A percentile compares a stretch with the other conserved stretches of the same genome.
phyloP scores from a whole-genome alignment of 495 filamentous ascomycete species.

The Barbatosphaeria neglecta region DNA sequence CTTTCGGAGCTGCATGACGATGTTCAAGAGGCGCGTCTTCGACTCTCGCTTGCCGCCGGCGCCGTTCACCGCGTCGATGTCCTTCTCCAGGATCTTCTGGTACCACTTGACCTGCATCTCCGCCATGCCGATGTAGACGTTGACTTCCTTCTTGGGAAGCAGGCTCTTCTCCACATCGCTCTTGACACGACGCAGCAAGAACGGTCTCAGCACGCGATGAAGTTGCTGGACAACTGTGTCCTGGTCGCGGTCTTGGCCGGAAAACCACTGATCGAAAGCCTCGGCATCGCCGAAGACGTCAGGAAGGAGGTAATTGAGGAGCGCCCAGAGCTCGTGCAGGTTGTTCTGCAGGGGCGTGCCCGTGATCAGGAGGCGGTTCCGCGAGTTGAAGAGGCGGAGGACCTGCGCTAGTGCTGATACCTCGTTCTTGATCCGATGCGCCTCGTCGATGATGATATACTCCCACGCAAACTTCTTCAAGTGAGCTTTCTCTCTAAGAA shows the following conservation, averaged over 20 bases:
- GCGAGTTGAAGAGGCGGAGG: constrained; percentile 91
- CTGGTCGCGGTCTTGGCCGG: constrained; percentile 73
- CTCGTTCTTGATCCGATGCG: constrained; percentile 99
- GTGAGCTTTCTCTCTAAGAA: constrained; percentile 87
- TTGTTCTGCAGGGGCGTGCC: constrained; percentile 98
- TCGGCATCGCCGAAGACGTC: constrained; percentile 97
- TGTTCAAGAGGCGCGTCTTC: constrained; percentile 98
- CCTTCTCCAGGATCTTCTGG: constrained; percentile 96
- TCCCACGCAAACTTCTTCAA: constrained; percentile 99
- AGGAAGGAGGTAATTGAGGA: constrained; percentile 91
- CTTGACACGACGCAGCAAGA: constrained; percentile 93
- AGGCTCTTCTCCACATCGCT: constrained; percentile 98
- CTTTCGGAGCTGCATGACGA: constrained; percentile 99
- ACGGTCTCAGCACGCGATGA: constrained; percentile 85
- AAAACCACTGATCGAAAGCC: constrained; percentile 99
- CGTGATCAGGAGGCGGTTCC: constrained; percentile 91
- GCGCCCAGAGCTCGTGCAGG: constrained; percentile 96
- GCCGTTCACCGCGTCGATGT: constrained; percentile 98
- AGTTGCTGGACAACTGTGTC: constrained; percentile 96
- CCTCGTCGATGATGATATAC: constrained; percentile 99
- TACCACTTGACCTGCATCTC: constrained; percentile 99
- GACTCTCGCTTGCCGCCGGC: constrained; percentile 93
- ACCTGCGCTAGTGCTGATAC: constrained; percentile 95
- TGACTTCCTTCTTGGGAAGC: constrained; percentile 94
- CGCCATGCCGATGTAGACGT: constrained; percentile 95